Conservation (phyloP, 768 basidiomycete genomes). For the Xerocomellus chrysenteron region DNA sequence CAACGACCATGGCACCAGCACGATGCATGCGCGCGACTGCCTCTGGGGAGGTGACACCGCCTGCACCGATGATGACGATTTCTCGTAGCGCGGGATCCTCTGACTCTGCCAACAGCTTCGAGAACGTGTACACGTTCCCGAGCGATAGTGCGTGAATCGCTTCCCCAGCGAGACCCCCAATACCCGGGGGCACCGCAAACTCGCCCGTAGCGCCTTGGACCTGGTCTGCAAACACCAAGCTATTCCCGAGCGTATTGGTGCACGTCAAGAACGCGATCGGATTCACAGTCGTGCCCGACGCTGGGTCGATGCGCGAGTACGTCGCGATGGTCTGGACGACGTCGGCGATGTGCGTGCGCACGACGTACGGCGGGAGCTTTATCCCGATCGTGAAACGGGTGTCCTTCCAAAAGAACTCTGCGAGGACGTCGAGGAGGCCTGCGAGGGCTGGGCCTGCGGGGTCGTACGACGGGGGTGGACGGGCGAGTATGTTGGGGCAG, state of each 20-base stretch:
- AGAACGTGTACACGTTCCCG: constrained; percentile 72
- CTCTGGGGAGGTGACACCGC: constrained; percentile 67
- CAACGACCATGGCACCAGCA: constrained; percentile 74
- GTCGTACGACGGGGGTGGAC: constrained; percentile 67
- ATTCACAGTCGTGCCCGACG: constrained; percentile 26
- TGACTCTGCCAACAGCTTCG: constrained; percentile 46
- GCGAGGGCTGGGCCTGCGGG: constrained; percentile 41
- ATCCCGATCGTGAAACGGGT: constrained; percentile 64
- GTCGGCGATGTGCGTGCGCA: constrained; percentile 56
- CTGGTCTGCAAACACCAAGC: constrained; percentile 63
- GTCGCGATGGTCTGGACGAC: constrained; percentile 47
- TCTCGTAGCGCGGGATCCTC: constrained; percentile 40
- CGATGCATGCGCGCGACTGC: constrained; percentile 67
- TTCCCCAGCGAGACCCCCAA: constrained; percentile 79
- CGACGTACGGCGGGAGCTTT: constrained; percentile 77
- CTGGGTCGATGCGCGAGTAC: constrained; percentile 31
- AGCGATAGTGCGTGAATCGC: constrained; percentile 72
- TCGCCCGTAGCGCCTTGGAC: constrained; percentile 21
- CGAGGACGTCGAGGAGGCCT: constrained; percentile 56
- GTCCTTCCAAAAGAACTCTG: constrained; percentile 49
- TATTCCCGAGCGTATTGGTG: constrained; percentile 77
- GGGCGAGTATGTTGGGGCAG: constrained; percentile 72
- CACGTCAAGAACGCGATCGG: constrained; percentile 75
- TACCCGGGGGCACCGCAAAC: constrained; percentile 62
- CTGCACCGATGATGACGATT: constrained; percentile 74